Base-by-base conservation (phyloP, 805 yeast genomes). In the Alloascoidea hylecoeti region DNA sequence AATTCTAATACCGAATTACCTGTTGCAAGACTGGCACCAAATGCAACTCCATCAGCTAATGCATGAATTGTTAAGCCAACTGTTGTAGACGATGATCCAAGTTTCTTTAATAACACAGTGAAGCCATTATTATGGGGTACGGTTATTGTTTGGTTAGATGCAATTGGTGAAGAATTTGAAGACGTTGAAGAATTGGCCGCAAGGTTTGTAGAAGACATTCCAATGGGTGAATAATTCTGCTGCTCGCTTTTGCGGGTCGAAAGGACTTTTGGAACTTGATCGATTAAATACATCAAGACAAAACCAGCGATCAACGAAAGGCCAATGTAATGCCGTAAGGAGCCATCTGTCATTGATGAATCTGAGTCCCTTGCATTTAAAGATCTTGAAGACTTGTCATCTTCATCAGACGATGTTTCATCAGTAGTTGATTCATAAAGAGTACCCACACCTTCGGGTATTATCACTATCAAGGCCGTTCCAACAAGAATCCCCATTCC, bases 41-140 rank as follows among this genome's bases (percentile, higher is more conserved):
- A 57, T 0, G 85, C 78, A 4, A 81, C 59, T 1, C 94, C 94
- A 47, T 81, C 94, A 2, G 82, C 72, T 2, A 73, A 47, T 1
- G 83, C 71, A 49, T 81, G 94, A 13, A 80, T 60, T 1, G 78
- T 49, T 12, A 81, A 59, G 0, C 86, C 85, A 3, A 78, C 46
- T 0, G 82, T 70, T 2, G 73, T 59, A 1, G 82, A 57, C 13
- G 71, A 9, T 38, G 15, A 27, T 35, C 18, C 5, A 39, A 27
- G 6, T 36, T 15, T 6, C 32, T 18, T 14, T 41, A 15, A 32
- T 28, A 5, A 12, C 34, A 9, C 13, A 5, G 16, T n/a, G 9
- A 12, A 15, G 6, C 14, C 5, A 17, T 18, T 13, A n/a, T n/a
- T 9, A 9, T n/a, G 13, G 13, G 30, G 13, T 9, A 23, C 30